A percentile compares a stretch with the other conserved stretches of the same genome.
Conservation (phyloP, 2,329 filamentous ascomycete genomes). For the Gaeumannomyces tritici region DNA sequence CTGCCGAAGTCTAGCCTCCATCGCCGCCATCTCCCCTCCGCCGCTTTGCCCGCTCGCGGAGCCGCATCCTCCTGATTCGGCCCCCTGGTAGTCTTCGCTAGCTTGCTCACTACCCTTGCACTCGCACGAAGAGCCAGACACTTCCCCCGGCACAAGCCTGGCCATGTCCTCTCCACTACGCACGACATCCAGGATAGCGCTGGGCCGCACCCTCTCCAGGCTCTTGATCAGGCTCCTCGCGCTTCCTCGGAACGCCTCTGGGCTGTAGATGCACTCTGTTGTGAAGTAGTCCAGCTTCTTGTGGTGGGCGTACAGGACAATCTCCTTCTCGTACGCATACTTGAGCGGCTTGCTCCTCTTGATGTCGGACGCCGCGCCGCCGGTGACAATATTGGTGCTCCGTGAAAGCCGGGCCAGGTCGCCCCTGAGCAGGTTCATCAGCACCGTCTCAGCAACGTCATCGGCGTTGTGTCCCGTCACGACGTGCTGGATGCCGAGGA, state of each 20-base stretch:
- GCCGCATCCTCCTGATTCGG: constrained; percentile 59
- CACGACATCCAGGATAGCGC: constrained; percentile 90
- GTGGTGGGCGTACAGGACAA: constrained; percentile 94
- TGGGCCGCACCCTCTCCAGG: constrained; percentile 83
- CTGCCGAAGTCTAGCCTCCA: constrained; percentile 63
- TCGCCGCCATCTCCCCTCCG: constrained; percentile 70
- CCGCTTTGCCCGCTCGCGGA: constrained; percentile 55
- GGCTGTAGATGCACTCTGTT: constrained; percentile 97
- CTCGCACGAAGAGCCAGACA: constrained; percentile 29
- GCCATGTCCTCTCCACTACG: constrained; percentile 95
- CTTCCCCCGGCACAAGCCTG: constrained; percentile 60
- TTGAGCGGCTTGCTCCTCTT: constrained; percentile 95
- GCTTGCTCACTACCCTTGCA: constrained; percentile 31
- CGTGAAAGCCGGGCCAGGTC: constrained; percentile 80
- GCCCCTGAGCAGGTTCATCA: constrained; percentile 92
- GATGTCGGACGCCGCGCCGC: constrained; percentile 69
- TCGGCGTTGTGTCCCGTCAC: constrained; percentile 98
- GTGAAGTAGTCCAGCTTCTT: constrained; percentile 97
- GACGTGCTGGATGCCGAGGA: constrained; percentile 81
- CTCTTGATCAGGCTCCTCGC: constrained; percentile 91
- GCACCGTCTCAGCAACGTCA: constrained; percentile 90
- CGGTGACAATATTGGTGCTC: constrained; percentile 84
- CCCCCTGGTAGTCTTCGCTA: constrained; percentile 12
- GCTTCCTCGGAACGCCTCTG: constrained; percentile 90
- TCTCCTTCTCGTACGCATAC: constrained; percentile 98